These are phyloP conservation scores for Psidium friedrichsthalianum DNA, from an alignment of 345 rosid species.

Conservation along the genomic window DNA sequence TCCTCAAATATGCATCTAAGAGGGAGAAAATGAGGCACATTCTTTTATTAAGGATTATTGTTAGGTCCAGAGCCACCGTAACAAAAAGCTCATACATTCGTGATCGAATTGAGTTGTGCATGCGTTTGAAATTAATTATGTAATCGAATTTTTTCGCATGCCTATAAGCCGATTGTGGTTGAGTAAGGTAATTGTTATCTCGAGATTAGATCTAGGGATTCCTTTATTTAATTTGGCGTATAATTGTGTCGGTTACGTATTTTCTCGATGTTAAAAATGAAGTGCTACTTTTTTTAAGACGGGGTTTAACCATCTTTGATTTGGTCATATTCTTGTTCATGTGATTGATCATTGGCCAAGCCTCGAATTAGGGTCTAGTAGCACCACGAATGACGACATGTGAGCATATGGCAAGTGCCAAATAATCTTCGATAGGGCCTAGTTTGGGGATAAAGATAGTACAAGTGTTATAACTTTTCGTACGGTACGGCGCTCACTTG, in stretches of 20 bases:
- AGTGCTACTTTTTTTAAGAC: too few relatives aligned
- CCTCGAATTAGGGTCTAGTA: too few relatives aligned
- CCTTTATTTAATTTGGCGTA: background rate
- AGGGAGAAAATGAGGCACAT: background rate
- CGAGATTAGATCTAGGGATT: too few relatives aligned
- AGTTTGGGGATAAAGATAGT: too few relatives aligned
- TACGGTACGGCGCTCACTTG: too few relatives aligned
- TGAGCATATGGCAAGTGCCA: too few relatives aligned
- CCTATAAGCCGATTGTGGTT: background rate
- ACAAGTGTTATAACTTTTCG: too few relatives aligned
- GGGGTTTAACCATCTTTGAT: too few relatives aligned
- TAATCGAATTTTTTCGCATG: background rate
- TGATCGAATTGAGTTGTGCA: background rate
- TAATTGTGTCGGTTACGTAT: background rate
- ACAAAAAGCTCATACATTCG: background rate
- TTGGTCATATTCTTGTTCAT: background rate
- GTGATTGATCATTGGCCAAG: background rate
- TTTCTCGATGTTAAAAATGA: background rate
- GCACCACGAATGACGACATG: too few relatives aligned
- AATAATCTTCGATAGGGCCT: too few relatives aligned
- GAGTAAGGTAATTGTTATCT: background rate
- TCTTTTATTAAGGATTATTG: background rate
- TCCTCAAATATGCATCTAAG: background rate
- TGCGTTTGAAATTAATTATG: background rate
- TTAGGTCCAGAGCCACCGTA: background rate